A percentile compares a stretch with the other conserved stretches of the same genome.
Evolutionary conservation across 2,329 filamentous ascomycete genomes (phyloP).

Genomic region (Alternaria triticina): DNA sequence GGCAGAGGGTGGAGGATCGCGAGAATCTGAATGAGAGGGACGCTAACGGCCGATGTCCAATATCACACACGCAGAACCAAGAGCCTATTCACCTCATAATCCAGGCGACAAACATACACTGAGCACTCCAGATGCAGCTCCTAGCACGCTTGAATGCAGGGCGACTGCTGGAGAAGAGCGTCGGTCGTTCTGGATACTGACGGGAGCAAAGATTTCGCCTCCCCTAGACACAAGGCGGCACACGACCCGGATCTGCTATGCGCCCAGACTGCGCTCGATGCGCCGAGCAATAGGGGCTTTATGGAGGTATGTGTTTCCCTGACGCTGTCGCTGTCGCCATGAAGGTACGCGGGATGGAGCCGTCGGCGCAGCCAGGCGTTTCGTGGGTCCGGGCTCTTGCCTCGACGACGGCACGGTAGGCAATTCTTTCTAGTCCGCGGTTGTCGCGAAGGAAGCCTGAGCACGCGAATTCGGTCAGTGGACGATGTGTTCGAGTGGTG

Average conservation of each 20-base stretch:
- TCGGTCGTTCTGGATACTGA: slow-evolving; percentile 4
- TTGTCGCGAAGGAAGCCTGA: neutral
- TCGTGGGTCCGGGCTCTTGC: slow-evolving; percentile 2
- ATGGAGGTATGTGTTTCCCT: slow-evolving; percentile 1
- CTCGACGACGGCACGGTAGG: neutral
- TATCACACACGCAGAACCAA: slow-evolving; percentile 31
- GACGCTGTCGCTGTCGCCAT: slow-evolving; percentile 25
- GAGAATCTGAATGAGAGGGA: slow-evolving; percentile 17
- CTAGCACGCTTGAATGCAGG: neutral
- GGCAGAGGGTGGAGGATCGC: slow-evolving; percentile 7
- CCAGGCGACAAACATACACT: slow-evolving; percentile 17
- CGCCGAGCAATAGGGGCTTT: slow-evolving; percentile 10
- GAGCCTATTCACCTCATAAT: slow-evolving; percentile 31
- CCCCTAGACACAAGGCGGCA: slow-evolving; percentile 1
- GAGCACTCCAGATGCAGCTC: neutral
- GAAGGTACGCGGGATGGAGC: slow-evolving; percentile 16
- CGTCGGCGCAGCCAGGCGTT: slow-evolving; percentile 12
- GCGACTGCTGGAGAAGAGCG: neutral
- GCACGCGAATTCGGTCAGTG: neutral
- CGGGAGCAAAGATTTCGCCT: slow-evolving; percentile 18
- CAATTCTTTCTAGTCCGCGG: neutral
- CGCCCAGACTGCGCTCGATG: slow-evolving; percentile 16
- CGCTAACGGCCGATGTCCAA: slow-evolving; percentile 23
- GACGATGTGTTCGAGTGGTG: slow-evolving; percentile 6
- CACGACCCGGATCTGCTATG: slow-evolving; percentile 15